Base-by-base conservation (phyloP, 2,329 filamentous ascomycete genomes). In the Penicillium capsulatum region DNA sequence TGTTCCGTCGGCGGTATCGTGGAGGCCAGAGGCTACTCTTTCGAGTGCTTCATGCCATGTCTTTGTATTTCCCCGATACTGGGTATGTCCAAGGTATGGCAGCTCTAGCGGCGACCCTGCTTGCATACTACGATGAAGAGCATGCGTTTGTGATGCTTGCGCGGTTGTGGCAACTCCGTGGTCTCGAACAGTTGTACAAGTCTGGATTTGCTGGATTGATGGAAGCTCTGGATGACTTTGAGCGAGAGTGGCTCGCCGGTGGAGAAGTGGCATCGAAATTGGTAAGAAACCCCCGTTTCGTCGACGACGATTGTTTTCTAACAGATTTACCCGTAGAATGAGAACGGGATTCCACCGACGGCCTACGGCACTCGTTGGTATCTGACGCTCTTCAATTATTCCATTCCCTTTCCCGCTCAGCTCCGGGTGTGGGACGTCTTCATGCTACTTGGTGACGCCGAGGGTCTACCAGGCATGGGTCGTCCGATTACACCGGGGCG, bases 31-130 rank as follows among this genome's bases (percentile, higher is more conserved):
- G 92, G 30, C 71, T 97, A 10, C 73, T 98, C 2, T 98, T 98
- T 66, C 81, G 92, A 35, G 89, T 97, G 2, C 75, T 98, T 17
- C 92, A 97, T 61, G 85, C 87, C 31, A 79, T 97, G 60, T 91
- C 89, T 13, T 76, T 98, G 8, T 94, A 96, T 63, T 91, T 91
- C 50, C 86, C 88, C 0, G 83, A 86, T 16, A 92, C 86, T 4
- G 92, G 92, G 17, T 98, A 98, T 63, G 92, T 97, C 0, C 92
- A 98, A 66, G 92, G 92, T 38, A 98, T 98, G 92, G 92, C 91
- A 11, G 86, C 89, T 15, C 72, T 97, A 27, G 90, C 87, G 2
- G 91, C 91, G 1, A 97, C 92, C 0, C 72, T 98, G 14, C 78
- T 98, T 5, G 95, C 91, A 61, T 98, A 98, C 63, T 98, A 90